Evolutionary conservation across 169 alveolate species (phyloP).

Genomic region (Babesia sp.): DNA sequence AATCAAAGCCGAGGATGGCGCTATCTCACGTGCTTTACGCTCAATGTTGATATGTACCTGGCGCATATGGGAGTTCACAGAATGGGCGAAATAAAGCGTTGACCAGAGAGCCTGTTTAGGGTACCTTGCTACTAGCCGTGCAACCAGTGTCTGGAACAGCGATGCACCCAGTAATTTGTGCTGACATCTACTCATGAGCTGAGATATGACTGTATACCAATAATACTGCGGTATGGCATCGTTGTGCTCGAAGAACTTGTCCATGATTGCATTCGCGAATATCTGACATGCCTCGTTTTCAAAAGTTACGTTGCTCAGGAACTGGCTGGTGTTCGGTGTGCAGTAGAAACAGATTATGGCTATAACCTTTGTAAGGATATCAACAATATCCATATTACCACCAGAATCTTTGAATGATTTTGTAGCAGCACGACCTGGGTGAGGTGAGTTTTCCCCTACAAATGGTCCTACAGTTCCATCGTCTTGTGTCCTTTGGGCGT

Average conservation of each 20-base stretch:
- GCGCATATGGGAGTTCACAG: slow-evolving; percentile 32
- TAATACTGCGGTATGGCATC: slow-evolving; percentile 30
- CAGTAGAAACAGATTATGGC: slow-evolving; percentile 52
- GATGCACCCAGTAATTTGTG: slow-evolving; percentile 66
- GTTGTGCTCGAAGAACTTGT: slow-evolving; percentile 13
- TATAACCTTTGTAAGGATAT: slow-evolving; percentile 47
- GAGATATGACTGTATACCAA: slow-evolving; percentile 73
- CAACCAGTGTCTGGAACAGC: slow-evolving; percentile 68
- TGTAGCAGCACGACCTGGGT: background rate
- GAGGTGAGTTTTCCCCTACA: background rate
- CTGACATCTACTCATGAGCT: slow-evolving; percentile 71
- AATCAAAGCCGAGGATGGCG: background rate
- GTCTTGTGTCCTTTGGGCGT: background rate
- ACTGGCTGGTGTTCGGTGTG: slow-evolving; percentile 50
- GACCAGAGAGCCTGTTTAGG: slow-evolving; percentile 75
- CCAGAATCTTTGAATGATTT: background rate
- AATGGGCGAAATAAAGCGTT: slow-evolving; percentile 60
- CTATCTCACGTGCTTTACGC: slow-evolving; percentile 23
- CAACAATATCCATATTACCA: slow-evolving; percentile 45
- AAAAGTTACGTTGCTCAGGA: slow-evolving; percentile 19
- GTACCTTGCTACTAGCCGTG: slow-evolving; percentile 48
- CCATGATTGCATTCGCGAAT: slow-evolving; percentile 39
- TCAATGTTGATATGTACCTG: slow-evolving; percentile 29
- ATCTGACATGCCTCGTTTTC: slow-evolving; percentile 51
- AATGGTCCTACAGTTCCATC: background rate